These are phyloP conservation scores for Trichoderma brevicompactum DNA, from an alignment of 2,329 filamentous ascomycete species.

Conservation along the genomic window DNA sequence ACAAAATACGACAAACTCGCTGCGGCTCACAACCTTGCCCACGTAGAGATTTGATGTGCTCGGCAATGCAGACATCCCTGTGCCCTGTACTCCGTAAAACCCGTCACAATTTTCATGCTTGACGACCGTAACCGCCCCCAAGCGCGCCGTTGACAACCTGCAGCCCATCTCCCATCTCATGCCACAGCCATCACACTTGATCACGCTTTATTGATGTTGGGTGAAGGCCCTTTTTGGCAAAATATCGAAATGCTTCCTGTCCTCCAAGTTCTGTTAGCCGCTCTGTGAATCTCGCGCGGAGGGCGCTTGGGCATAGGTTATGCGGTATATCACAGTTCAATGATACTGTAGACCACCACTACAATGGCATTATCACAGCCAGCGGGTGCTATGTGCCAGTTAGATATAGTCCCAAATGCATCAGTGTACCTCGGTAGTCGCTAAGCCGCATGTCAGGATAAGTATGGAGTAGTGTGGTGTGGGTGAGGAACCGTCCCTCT, in stretches of 20 bases:
- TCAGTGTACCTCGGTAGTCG: background rate
- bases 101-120: background rate
- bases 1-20: background rate
- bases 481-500: background rate
- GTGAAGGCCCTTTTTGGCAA: background rate
- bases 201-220: slow-evolving; percentile 3
- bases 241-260: background rate
- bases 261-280: background rate
- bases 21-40: background rate
- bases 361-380: background rate
- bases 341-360: background rate
- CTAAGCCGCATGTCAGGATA: background rate
- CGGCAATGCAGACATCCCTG: background rate
- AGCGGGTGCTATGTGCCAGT: too few species aligned
- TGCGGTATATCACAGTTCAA: background rate
- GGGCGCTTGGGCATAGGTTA: background rate
- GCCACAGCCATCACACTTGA: slow-evolving; percentile 2
- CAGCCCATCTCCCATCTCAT: background rate
- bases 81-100: background rate
- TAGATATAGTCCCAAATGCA: too few species aligned
- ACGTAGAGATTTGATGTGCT: background rate
- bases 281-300: background rate
- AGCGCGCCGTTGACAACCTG: background rate
- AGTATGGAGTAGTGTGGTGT: too few species aligned
- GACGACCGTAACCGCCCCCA: slow-evolving; percentile 5